Evolutionary conservation across 805 yeast species (phyloP), one percentile per base, ranked within the genome.

Genomic region (Saturnispora quitensis): DNA sequence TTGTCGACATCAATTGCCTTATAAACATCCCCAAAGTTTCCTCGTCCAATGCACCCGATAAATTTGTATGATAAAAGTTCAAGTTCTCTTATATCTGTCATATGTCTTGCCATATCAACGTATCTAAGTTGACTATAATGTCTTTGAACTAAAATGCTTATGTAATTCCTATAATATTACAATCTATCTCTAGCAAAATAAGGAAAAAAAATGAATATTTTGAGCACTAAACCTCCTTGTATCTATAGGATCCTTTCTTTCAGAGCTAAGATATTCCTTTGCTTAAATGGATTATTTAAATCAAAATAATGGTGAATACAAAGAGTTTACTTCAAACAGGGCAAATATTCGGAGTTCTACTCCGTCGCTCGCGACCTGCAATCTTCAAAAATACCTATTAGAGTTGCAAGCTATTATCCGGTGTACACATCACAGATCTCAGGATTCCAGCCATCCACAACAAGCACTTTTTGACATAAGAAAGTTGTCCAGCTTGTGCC

Each of bases 21-120:
- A 63, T 80, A 88, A 40, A 88, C 96, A 62, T 86, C 91, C 15
- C 96, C 96, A 71, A 88, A 88, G 57, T 85, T 85, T 0, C 96
- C 96, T 52, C 79, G 73, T 0, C 96, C 96, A 13, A 88, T 78
- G 60, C 89, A 82, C 50, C 78, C 76, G 24, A 72, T 60, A 27
- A 80, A 55, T 8, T 63, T 63, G 58, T 52, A 55, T 10, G 48
- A 36, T n/a, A 27, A 33, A 10, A 50, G 38, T 5, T 43, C 45
- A 15, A 44, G 38, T 3, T 28, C 20, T 6, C 33, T 24, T 5
- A 31, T 24, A 13, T 28, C 36, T 10, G 51, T 43, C 47, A 43
- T 43, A 40, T 42, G 15, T 31, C 24, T 38, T 38, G 42, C 20
- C 24, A 18, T 38, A 10, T 3, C 17, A 5, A 18, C 17, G 20